Conservation (phyloP, 2,329 filamentous ascomycete species). For the Helotiales sp. region DNA sequence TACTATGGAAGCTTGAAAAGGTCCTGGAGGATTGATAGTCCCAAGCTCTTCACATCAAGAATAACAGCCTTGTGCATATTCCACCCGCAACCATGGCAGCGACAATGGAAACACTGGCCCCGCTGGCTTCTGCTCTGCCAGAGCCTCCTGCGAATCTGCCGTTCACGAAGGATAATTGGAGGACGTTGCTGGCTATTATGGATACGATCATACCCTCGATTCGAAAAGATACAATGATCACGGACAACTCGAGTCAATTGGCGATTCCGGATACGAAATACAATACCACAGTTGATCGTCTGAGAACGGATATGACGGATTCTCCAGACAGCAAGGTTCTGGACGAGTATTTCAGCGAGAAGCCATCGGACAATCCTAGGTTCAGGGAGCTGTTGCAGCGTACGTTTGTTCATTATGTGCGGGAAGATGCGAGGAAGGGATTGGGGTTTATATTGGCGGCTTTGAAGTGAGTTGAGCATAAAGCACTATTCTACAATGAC, state of each 20-base stretch:
- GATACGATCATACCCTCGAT: constrained; percentile 64
- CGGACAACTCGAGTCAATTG: constrained; percentile 34
- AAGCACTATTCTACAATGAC: background rate
- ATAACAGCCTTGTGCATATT: background rate
- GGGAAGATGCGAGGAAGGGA: constrained; percentile 30
- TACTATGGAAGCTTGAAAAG: background rate
- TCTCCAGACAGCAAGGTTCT: constrained; percentile 45
- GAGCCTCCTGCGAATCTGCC: constrained; percentile 36
- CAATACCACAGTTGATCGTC: constrained; percentile 44
- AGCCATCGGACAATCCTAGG: constrained; percentile 49
- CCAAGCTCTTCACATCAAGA: background rate
- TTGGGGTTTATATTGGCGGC: constrained; percentile 30
- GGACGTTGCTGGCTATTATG: constrained; percentile 52
- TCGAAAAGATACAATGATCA: constrained; percentile 36
- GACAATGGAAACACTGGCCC: background rate
- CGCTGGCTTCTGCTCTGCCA: constrained; percentile 18
- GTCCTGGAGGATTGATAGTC: background rate
- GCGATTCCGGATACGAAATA: constrained; percentile 46
- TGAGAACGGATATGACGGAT: constrained; percentile 39
- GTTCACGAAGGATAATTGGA: constrained; percentile 53
- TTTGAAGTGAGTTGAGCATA: constrained; percentile 29
- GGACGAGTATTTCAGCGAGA: constrained; percentile 52
- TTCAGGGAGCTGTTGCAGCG: constrained; percentile 53
- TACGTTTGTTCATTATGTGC: constrained; percentile 36
- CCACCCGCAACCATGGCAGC: background rate